A percentile compares a stretch with the other conserved stretches of the same genome.
Evolutionary conservation across 208 protist species (phyloP).

Genomic region (Naegleria lovaniensis): DNA sequence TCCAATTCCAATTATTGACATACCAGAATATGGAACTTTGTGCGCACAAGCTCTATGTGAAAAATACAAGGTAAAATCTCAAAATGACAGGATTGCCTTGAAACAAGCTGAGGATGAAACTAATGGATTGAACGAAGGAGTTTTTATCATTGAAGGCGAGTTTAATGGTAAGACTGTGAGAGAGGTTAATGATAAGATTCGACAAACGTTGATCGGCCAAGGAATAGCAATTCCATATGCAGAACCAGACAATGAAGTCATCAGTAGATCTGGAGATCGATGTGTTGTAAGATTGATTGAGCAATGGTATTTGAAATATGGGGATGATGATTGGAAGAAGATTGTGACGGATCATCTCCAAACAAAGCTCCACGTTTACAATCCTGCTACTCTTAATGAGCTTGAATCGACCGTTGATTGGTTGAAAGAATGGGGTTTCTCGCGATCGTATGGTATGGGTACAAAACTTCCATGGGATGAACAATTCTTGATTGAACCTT

Average conservation of each 20-base stretch:
- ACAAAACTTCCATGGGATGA: constrained; percentile 91
- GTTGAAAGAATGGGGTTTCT: constrained; percentile 98
- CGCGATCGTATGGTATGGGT: constrained; percentile 97
- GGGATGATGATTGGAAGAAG: constrained; percentile 90
- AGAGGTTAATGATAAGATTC: constrained; percentile 78
- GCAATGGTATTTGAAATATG: constrained; percentile 99
- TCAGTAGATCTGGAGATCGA: constrained; percentile 95
- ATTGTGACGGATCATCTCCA: constrained; percentile 70
- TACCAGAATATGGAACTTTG: constrained; percentile 69
- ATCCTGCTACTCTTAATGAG: constrained; percentile 69
- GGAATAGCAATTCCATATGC: constrained; percentile 81
- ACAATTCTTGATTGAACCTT: constrained; percentile 97
- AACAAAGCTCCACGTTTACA: constrained; percentile 80
- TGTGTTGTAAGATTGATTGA: constrained; percentile 97
- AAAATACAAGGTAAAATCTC: constrained; percentile 87
- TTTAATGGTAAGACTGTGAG: constrained; percentile 39
- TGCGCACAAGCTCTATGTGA: constrained; percentile 81
- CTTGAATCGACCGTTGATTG: constrained; percentile 91
- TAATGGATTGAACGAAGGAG: constrained; percentile 98
- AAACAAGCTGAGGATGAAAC: constrained; percentile 91
- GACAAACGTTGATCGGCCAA: constrained; percentile 61
- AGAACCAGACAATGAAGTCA: constrained; percentile 92
- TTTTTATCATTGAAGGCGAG: constrained; percentile 59
- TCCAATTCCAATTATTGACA: constrained; percentile 89
- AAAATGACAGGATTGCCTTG: constrained; percentile 87